These are phyloP conservation scores for Fusarium irregulare DNA, from an alignment of 2,329 filamentous ascomycete species.

Conservation along the genomic window DNA sequence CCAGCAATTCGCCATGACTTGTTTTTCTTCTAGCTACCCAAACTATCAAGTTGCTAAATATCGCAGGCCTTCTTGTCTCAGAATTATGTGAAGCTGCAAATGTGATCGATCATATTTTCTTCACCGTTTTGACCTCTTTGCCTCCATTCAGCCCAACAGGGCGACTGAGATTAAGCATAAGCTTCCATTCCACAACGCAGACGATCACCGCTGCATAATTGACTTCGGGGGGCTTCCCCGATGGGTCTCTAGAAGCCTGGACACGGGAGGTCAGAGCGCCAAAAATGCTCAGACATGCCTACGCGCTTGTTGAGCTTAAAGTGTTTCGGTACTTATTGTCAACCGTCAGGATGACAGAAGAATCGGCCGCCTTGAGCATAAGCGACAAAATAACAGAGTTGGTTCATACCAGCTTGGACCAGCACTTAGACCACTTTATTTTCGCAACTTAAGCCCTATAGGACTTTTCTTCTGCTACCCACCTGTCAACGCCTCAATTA, in stretches of 20 bases:
- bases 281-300: not conserved
- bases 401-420: not conserved
- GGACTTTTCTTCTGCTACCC: not conserved
- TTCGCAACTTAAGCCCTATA: not conserved
- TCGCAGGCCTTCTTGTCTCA: not conserved
- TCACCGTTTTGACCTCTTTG: not conserved
- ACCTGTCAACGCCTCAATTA: not conserved
- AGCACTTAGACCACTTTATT: not conserved
- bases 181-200: not conserved
- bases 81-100: not conserved
- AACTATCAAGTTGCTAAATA: not conserved
- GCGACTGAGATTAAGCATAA: conserved; percentile 1
- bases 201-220: not conserved
- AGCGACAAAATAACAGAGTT: not conserved
- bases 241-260: not conserved
- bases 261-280: not conserved
- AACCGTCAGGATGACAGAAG: not conserved
- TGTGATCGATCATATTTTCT: not conserved
- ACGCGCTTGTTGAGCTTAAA: too few species aligned
- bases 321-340: not conserved
- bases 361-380: not conserved
- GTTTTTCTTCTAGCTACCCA: not conserved
- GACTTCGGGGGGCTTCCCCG: not conserved
- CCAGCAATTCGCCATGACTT: not conserved
- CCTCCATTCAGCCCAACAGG: not conserved